Base-by-base conservation (phyloP, 257 asterid genomes). In the Knoxia roxburghii region DNA sequence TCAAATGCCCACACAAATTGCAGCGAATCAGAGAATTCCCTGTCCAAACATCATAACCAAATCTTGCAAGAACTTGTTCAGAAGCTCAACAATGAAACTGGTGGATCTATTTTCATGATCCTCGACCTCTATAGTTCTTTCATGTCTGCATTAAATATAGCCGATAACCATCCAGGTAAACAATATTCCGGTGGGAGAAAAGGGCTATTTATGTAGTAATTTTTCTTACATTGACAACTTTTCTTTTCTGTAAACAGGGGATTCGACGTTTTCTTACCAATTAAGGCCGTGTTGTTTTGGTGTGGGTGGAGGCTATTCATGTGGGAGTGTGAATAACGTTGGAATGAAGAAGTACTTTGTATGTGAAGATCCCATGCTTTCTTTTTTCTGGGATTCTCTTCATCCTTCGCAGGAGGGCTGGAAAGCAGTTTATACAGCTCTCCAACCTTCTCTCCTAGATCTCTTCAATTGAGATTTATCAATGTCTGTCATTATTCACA, bases 381-480 rank as follows among this genome's bases (percentile, higher is more conserved):
- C 88, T 12, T 80, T 89, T 63, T 89, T 83, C 41, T 86, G 95
- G 96, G 95, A 89, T 73, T 35, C 54, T 3, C 74, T 81, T 33
- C 96, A 88, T 76, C 96, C 94, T 37, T 76, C 94, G 4, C 76
- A 88, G 17, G 63, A 75, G 11, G 96, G 91, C 6, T 88, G 96
- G 94, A 21, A 18, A 12, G 76, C 80, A 52, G 84, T 86, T 69
- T 86, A 61, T 62, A 69, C 71, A 1, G 80, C 83, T 66, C 69
- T 88, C 7, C 55, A 69, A 17, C 71, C 73, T 51, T 74, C 87
- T 26, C 81, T 86, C 35, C 71, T 29, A 23, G 4, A 15, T 40
- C 75, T 76, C 24, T 33, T 74, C 26, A 33, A 6, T 13, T 53
- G 49, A 66, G 55, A 52, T 7, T 52, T 24, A 6, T 21, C 63